These are phyloP conservation scores for Ophiostoma angusticollis DNA, from an alignment of 2,329 filamentous ascomycete genomes.

Conservation along the genomic window DNA sequence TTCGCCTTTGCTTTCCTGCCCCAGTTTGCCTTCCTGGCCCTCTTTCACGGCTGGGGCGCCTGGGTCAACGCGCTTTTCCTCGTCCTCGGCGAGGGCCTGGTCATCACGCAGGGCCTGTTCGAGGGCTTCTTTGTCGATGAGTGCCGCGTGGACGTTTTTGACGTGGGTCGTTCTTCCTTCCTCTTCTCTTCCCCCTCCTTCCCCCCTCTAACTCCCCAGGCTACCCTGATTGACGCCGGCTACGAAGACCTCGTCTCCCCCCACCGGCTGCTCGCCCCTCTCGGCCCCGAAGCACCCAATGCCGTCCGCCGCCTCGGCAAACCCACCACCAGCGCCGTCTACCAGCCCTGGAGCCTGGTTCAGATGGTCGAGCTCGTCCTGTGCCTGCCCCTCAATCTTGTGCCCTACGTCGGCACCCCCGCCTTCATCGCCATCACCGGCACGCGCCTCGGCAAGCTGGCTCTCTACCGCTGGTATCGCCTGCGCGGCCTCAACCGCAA, in stretches of 20 bases:
- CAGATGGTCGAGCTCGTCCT: conserved; percentile 78
- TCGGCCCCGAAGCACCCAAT: conserved; percentile 53
- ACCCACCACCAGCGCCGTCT: conserved; percentile 62
- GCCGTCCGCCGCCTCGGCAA: conserved; percentile 73
- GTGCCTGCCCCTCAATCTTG: conserved; percentile 71
- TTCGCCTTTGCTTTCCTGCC: conserved; percentile 84
- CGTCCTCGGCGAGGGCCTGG: conserved; percentile 68
- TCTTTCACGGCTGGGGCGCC: conserved; percentile 81
- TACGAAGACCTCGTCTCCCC: conserved; percentile 55
- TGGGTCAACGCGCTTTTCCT: conserved; percentile 82
- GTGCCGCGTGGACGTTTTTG: conserved; percentile 68
- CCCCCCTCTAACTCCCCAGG: conserved; percentile 24
- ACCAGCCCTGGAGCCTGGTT: conserved; percentile 79
- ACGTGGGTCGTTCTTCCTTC: conserved; percentile 35
- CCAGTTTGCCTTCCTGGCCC: conserved; percentile 73
- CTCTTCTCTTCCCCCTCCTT: background rate
- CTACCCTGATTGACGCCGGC: conserved; percentile 62
- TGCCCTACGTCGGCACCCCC: conserved; percentile 71
- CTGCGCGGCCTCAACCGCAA: conserved; percentile 62
- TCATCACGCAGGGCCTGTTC: conserved; percentile 57
- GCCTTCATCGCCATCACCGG: conserved; percentile 83
- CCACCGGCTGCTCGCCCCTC: conserved; percentile 53
- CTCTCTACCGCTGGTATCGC: conserved; percentile 85
- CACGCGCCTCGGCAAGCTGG: conserved; percentile 72
- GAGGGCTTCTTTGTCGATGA: conserved; percentile 76